Percentiles rank a stretch among this genome's conserved stretches.
Evolutionary conservation across 495 filamentous ascomycete species (phyloP).

Genomic region (Tuber melanosporum): DNA sequence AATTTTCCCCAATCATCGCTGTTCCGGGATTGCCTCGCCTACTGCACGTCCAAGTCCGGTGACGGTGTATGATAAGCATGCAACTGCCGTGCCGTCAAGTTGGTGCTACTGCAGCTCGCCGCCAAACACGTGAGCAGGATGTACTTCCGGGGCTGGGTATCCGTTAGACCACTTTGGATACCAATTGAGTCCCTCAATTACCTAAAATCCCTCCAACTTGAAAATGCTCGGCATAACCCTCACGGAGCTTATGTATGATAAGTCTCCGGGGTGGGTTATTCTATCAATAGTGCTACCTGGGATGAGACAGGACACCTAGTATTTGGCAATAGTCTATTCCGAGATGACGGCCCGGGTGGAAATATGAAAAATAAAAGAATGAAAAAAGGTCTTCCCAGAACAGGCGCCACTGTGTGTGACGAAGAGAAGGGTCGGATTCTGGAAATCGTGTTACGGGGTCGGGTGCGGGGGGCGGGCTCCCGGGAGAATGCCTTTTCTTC

Average conservation of each 20-base stretch:
- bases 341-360: not conserved
- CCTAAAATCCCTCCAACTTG: not conserved
- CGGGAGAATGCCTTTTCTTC: too few relatives aligned
- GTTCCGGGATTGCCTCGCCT: not conserved
- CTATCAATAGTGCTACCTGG: not conserved
- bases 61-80: not conserved
- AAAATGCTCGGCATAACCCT: too few relatives aligned
- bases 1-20: not conserved
- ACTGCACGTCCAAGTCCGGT: not conserved
- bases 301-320: not conserved
- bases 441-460: too few relatives aligned
- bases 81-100: not conserved
- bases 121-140: not conserved
- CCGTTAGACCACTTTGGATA: not conserved
- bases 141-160: not conserved
- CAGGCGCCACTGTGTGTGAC: not conserved
- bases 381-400: not conserved
- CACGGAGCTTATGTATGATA: not conserved
- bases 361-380: not conserved
- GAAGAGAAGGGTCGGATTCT: not conserved
- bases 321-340: too few relatives aligned
- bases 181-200: too few relatives aligned
- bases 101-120: not conserved
- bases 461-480: too few relatives aligned
- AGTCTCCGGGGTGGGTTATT: too few relatives aligned